These are phyloP conservation scores for Lithohypha guttulata DNA, from an alignment of 2,329 filamentous ascomycete species.

Conservation along the genomic window DNA sequence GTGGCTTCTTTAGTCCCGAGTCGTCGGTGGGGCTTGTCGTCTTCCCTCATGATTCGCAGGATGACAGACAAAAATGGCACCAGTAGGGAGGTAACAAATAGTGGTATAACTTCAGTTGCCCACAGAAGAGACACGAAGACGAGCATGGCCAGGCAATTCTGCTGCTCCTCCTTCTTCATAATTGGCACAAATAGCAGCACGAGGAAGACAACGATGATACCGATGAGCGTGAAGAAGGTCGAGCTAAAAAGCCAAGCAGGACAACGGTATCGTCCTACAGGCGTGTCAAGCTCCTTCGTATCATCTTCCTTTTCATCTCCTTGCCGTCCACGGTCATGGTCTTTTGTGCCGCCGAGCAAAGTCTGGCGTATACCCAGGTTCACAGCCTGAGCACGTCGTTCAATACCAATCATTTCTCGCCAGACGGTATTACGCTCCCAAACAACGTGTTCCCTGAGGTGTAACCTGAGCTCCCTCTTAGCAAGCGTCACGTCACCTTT, in stretches of 20 bases:
- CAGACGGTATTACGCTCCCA: conserved; percentile 99
- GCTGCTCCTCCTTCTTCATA: conserved; percentile 78
- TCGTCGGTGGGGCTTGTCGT: conserved; percentile 57
- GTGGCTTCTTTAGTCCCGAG: conserved; percentile 73
- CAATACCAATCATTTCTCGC: conserved; percentile 97
- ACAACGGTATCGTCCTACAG: conserved; percentile 63
- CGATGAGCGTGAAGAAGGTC: conserved; percentile 65
- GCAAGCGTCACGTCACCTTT: conserved; percentile 67
- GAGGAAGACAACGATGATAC: conserved; percentile 62
- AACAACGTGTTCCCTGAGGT: conserved; percentile 90
- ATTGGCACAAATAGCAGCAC: conserved; percentile 66
- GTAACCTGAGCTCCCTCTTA: conserved; percentile 74
- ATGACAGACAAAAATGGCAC: conserved; percentile 90
- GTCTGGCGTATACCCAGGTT: conserved; percentile 71
- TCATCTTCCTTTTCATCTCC: conserved; percentile 58
- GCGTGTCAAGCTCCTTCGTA: conserved; percentile 64
- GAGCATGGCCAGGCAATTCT: conserved; percentile 89
- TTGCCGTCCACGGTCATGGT: conserved; percentile 60
- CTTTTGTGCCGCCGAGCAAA: conserved; percentile 64
- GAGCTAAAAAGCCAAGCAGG: conserved; percentile 76
- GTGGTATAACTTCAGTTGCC: conserved; percentile 94
- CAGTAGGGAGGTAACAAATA: conserved; percentile 89
- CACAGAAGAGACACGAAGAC: conserved; percentile 88
- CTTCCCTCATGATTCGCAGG: conserved; percentile 69
- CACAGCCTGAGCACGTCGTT: conserved; percentile 86